Evolutionary conservation across 495 filamentous ascomycete species (phyloP).

Genomic region (Thozetella sp.): DNA sequence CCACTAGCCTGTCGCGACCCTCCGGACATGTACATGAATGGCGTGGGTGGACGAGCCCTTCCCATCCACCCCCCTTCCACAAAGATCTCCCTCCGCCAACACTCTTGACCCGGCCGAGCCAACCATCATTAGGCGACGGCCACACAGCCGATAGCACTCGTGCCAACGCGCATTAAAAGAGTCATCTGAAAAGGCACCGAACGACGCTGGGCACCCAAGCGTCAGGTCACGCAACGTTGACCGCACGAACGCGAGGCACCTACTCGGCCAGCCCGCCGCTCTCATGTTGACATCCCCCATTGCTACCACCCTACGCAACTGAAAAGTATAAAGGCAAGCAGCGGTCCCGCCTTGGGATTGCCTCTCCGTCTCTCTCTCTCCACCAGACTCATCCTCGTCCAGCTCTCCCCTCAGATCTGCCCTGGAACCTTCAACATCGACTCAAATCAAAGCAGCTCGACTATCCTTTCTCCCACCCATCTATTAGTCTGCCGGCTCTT

Average conservation of each 20-base stretch:
- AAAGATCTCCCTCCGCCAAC: neutral
- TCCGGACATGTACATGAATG: neutral
- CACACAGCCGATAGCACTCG: constrained; percentile 1
- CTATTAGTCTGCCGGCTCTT: no score
- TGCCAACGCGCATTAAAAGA: constrained; percentile 1
- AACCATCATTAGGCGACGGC: neutral
- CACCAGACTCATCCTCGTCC: neutral
- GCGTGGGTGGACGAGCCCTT: neutral
- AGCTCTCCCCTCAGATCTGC: neutral
- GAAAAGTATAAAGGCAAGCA: neutral
- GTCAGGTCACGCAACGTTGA: neutral
- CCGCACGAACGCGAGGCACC: neutral
- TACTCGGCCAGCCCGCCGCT: neutral
- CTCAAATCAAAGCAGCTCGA: neutral
- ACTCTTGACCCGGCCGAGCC: neutral
- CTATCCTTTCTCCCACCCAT: neutral
- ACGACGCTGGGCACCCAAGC: neutral
- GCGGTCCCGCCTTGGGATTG: no score
- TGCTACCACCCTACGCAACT: neutral
- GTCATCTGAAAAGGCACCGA: neutral
- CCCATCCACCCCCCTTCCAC: neutral
- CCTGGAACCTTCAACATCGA: neutral
- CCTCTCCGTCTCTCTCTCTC: no score
- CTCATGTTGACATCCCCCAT: neutral
- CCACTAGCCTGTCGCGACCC: neutral